A percentile compares a stretch with the other conserved stretches of the same genome.
These are phyloP conservation scores for Bretschneidera sinensis DNA, from an alignment of 345 rosid genomes.

Conservation along the genomic window DNA sequence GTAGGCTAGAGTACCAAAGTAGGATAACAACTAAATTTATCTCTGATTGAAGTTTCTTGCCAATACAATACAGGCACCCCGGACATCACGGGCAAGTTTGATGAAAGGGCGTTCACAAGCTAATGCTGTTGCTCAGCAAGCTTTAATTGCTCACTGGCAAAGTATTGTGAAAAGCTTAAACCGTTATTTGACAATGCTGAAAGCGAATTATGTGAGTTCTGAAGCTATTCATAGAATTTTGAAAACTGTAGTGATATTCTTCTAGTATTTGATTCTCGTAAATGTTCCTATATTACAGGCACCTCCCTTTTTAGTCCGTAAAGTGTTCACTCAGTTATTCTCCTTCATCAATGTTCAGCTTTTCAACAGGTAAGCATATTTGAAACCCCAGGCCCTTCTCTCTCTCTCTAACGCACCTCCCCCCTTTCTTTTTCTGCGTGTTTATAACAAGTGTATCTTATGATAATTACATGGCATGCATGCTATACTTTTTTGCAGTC, in stretches of 20 bases:
- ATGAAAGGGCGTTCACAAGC: constrained; percentile 97
- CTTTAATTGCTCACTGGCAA: constrained; percentile 97
- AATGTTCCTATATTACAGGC: constrained; percentile 50
- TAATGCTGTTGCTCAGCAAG: constrained; percentile 95
- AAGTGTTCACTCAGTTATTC: constrained; percentile 89
- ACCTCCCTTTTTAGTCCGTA: constrained; percentile 91
- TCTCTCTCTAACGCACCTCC: too few species aligned
- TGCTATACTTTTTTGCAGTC: constrained; percentile 53
- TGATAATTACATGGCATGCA: constrained; percentile 15
- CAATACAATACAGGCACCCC: constrained; percentile 72
- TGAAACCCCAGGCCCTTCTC: background rate
- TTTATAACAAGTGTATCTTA: background rate
- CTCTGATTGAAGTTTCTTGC: background rate
- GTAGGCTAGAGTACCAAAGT: too few species aligned
- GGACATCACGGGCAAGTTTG: constrained; percentile 88
- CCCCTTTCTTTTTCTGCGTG: background rate
- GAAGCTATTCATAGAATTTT: constrained; percentile 7
- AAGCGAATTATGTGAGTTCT: constrained; percentile 66
- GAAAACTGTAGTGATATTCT: constrained; percentile 10
- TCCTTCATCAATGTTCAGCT: constrained; percentile 96
- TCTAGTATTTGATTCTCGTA: constrained; percentile 15
- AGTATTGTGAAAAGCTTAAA: constrained; percentile 90
- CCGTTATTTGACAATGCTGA: constrained; percentile 64
- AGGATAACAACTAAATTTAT: too few species aligned
- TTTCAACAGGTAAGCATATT: constrained; percentile 70